Evolutionary conservation across 306 rosid genomes (phyloP).

Genomic region (Acmispon strigosus): DNA sequence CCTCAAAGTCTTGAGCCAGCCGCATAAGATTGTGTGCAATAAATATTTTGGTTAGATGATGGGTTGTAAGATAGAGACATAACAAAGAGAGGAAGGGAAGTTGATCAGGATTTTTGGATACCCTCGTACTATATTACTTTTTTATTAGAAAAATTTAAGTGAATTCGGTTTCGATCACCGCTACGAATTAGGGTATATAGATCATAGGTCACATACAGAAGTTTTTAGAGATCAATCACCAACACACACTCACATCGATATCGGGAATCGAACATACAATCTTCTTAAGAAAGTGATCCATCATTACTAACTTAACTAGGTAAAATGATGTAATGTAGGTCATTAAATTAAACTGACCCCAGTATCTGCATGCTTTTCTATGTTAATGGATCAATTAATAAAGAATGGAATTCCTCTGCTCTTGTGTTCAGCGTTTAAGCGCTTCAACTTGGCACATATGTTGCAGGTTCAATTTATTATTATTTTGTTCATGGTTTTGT

Average conservation of each 20-base stretch:
- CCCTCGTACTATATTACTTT: too few relatives aligned
- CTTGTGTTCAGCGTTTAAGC: slow-evolving; percentile 24
- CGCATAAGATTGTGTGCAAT: slow-evolving; percentile 18
- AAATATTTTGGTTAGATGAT: slow-evolving; percentile 11
- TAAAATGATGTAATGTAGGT: neutral
- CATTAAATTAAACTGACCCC: slow-evolving; percentile 22
- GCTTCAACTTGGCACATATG: slow-evolving; percentile 12
- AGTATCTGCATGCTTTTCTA: slow-evolving; percentile 12
- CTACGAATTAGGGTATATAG: too few relatives aligned
- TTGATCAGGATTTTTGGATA: too few relatives aligned
- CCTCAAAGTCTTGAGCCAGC: slow-evolving; percentile 24
- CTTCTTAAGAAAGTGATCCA: too few relatives aligned
- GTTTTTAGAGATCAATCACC: too few relatives aligned
- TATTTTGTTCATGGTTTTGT: slow-evolving; percentile 26
- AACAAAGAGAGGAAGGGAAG: too few relatives aligned
- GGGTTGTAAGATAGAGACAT: neutral
- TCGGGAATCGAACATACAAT: too few relatives aligned
- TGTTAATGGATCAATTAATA: slow-evolving; percentile 26
- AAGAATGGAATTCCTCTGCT: slow-evolving; percentile 25
- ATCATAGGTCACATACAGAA: too few relatives aligned
- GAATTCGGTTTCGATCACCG: too few relatives aligned
- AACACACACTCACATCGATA: too few relatives aligned
- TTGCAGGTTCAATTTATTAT: neutral
- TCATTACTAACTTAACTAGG: too few relatives aligned
- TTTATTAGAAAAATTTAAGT: too few relatives aligned